Evolutionary conservation across 768 basidiomycete species (phyloP).

Genomic region (Lentinula sp.): DNA sequence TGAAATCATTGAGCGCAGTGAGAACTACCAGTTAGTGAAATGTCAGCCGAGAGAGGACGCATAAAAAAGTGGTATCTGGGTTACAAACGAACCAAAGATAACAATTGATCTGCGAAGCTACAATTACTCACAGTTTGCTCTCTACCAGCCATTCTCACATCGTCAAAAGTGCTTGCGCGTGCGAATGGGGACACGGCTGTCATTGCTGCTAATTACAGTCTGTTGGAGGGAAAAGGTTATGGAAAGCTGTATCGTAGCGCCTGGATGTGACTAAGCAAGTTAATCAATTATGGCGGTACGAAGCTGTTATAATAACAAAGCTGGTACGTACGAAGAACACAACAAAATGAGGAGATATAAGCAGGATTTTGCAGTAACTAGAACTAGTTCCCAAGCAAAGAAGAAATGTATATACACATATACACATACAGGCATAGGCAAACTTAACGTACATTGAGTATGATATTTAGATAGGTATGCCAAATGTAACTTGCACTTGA

Average conservation of each 20-base stretch:
- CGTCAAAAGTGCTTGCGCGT: constrained; percentile 53
- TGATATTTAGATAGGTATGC: no score
- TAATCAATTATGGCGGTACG: no score
- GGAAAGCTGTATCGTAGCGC: neutral
- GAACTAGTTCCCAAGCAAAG: no score
- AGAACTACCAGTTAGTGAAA: neutral
- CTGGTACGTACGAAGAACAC: no score
- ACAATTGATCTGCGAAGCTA: neutral
- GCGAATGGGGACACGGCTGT: constrained; percentile 55
- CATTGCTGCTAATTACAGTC: constrained; percentile 15
- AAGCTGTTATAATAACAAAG: no score
- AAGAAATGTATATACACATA: no score
- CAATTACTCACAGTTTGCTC: constrained; percentile 51
- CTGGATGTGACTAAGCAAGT: neutral
- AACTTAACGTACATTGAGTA: no score
- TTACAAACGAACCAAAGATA: neutral
- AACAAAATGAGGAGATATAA: no score
- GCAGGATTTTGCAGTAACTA: no score
- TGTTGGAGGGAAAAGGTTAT: neutral
- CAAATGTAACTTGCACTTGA: no score
- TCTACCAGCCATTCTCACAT: constrained; percentile 39
- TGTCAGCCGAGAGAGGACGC: constrained; percentile 1
- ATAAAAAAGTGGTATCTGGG: neutral
- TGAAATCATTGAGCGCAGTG: constrained; percentile 18
- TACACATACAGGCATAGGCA: no score